phyloP scores from a whole-genome alignment of 2,329 filamentous ascomycete species.

The Emmonsia crescens region DNA sequence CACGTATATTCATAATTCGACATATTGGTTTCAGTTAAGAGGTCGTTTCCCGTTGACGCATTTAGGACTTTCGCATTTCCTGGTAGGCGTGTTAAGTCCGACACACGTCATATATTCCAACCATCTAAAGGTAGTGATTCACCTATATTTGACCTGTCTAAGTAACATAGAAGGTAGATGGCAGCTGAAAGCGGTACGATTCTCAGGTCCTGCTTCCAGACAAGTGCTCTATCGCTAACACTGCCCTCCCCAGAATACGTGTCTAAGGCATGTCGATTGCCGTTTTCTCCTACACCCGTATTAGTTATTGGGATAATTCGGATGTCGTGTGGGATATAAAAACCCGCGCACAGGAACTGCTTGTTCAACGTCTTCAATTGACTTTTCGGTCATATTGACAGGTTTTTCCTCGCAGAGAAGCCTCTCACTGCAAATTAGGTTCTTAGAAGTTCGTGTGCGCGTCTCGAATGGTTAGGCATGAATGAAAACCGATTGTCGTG shows the following conservation, averaged over 20 bases:
- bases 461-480: background rate
- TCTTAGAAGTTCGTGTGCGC: background rate
- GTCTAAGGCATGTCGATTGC: background rate
- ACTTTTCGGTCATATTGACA: background rate
- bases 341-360: background rate
- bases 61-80: constrained; percentile 57
- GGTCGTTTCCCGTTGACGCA: constrained; percentile 47
- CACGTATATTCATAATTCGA: constrained; percentile 50
- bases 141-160: constrained; percentile 59
- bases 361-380: background rate
- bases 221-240: constrained; percentile 22
- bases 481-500: background rate
- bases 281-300: background rate
- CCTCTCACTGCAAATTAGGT: background rate
- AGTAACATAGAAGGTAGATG: constrained; percentile 58
- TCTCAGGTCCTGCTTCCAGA: constrained; percentile 51
- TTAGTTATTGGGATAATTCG: background rate
- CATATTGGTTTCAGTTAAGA: constrained; percentile 53
- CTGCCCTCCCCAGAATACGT: background rate
- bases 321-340: background rate
- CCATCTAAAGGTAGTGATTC: constrained; percentile 1
- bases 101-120: background rate
- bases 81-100: constrained; percentile 8
- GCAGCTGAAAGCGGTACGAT: constrained; percentile 53
- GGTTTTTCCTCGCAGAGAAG: background rate